phyloP scores from a whole-genome alignment of 805 yeast species.

The Candida parachauliodes region DNA sequence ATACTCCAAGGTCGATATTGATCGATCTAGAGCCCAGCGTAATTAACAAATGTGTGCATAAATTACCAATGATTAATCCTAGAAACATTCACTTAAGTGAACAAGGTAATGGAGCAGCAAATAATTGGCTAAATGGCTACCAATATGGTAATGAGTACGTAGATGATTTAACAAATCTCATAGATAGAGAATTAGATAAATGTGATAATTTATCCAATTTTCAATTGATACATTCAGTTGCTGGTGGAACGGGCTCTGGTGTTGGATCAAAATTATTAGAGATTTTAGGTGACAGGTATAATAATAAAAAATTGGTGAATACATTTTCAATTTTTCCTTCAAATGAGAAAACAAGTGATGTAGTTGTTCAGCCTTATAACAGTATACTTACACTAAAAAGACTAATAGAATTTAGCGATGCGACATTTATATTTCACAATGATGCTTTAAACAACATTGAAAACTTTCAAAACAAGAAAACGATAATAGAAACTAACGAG shows the following conservation, averaged over 20 bases:
- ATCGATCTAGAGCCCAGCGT: conserved; percentile 92
- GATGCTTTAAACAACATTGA: conserved; percentile 77
- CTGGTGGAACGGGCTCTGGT: conserved; percentile 99
- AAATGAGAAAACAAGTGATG: conserved; percentile 76
- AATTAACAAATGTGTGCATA: conserved; percentile 55
- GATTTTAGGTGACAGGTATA: conserved; percentile 70
- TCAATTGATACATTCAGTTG: conserved; percentile 88
- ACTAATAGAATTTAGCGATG: conserved; percentile 80
- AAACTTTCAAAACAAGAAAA: conserved; percentile 15
- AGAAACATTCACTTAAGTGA: conserved; percentile 74
- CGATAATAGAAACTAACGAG: conserved; percentile 1
- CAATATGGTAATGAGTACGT: conserved; percentile 63
- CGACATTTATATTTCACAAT: conserved; percentile 87
- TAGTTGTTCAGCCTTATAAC: conserved; percentile 97
- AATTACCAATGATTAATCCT: conserved; percentile 70
- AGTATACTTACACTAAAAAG: conserved; percentile 78
- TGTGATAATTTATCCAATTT: conserved; percentile 89
- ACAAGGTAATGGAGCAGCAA: conserved; percentile 93
- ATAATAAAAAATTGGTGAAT: conserved; percentile 73
- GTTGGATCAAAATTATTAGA: conserved; percentile 83
- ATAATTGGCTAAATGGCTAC: conserved; percentile 93
- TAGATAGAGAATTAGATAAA: conserved; percentile 86
- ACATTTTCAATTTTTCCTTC: conserved; percentile 87
- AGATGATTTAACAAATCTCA: conserved; percentile 75
- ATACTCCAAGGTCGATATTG: conserved; percentile 83